These are phyloP conservation scores for Fusarium albidum DNA, from an alignment of 2,329 filamentous ascomycete species.

Conservation along the genomic window DNA sequence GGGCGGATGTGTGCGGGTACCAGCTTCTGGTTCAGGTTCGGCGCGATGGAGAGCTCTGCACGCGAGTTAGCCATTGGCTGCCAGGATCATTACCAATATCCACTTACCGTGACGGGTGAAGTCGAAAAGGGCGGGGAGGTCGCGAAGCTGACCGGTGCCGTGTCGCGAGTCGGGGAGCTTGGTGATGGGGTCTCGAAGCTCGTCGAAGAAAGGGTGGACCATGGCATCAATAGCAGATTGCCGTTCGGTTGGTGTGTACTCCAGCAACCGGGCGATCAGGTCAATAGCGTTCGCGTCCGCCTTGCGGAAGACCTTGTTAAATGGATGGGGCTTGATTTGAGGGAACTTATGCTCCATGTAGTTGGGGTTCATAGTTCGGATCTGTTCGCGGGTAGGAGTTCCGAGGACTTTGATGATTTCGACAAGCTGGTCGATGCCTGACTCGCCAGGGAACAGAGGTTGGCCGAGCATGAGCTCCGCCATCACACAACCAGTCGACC, in stretches of 20 bases:
- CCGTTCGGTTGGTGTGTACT: constrained; percentile 97
- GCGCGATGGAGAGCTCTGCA: constrained; percentile 93
- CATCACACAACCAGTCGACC: constrained; percentile 99
- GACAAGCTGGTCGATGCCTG: constrained; percentile 96
- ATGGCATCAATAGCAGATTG: constrained; percentile 94
- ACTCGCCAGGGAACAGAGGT: constrained; percentile 96
- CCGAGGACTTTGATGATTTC: constrained; percentile 99
- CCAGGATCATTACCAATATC: not conserved
- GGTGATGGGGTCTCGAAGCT: constrained; percentile 89
- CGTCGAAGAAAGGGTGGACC: constrained; percentile 98
- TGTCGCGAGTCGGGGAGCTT: constrained; percentile 94
- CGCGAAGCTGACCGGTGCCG: constrained; percentile 78
- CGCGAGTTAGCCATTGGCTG: constrained; percentile 19
- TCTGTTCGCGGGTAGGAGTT: constrained; percentile 96
- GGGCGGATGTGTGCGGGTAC: constrained; percentile 85
- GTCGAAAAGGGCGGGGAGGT: constrained; percentile 89
- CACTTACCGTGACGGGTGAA: constrained; percentile 90
- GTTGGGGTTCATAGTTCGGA: constrained; percentile 99
- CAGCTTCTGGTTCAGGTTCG: constrained; percentile 85
- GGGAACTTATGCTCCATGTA: constrained; percentile 99
- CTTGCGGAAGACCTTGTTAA: constrained; percentile 99
- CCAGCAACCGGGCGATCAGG: constrained; percentile 89
- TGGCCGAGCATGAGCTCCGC: constrained; percentile 98
- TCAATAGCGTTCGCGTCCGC: constrained; percentile 93
- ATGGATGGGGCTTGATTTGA: constrained; percentile 99